Percentiles rank a stretch among this genome's conserved stretches.
Conservation (phyloP, 306 rosid genomes). For the Castanea sativa region DNA sequence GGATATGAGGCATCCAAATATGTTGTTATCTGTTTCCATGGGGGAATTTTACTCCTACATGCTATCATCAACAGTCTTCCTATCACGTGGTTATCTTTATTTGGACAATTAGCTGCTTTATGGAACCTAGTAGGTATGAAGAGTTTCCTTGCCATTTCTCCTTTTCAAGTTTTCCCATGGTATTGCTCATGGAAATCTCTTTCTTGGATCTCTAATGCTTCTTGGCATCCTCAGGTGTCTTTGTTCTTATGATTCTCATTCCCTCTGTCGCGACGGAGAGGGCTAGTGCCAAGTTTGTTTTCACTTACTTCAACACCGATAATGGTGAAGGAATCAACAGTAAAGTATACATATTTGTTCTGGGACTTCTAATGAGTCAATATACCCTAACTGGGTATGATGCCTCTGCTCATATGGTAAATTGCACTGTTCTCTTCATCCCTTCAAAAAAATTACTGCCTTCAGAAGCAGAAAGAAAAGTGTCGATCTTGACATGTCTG, state of each 20-base stretch:
- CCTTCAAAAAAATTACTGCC: slow-evolving; percentile 10
- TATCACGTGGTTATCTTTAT: slow-evolving; percentile 72
- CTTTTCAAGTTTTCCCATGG: not conserved
- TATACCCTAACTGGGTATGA: slow-evolving; percentile 88
- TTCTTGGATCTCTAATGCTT: slow-evolving; percentile 23
- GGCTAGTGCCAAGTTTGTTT: slow-evolving; percentile 81
- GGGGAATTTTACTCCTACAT: slow-evolving; percentile 66
- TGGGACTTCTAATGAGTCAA: slow-evolving; percentile 94
- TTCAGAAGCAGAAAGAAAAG: slow-evolving; percentile 9
- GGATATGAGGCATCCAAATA: slow-evolving; percentile 81
- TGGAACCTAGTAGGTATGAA: slow-evolving; percentile 82
- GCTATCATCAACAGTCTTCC: slow-evolving; percentile 84
- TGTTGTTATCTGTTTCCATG: slow-evolving; percentile 66
- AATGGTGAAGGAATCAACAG: slow-evolving; percentile 69
- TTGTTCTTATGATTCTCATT: slow-evolving; percentile 77
- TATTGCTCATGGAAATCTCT: not conserved
- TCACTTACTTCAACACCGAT: slow-evolving; percentile 88
- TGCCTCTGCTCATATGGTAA: slow-evolving; percentile 97
- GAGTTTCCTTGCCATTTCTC: slow-evolving; percentile 7
- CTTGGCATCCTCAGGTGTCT: slow-evolving; percentile 57
- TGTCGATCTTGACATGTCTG: slow-evolving; percentile 2
- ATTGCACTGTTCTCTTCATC: slow-evolving; percentile 12
- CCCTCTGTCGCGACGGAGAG: slow-evolving; percentile 78
- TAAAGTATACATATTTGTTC: slow-evolving; percentile 71
- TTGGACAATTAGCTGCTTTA: slow-evolving; percentile 82